Evolutionary conservation across 202 grass and related monocot species (phyloP), one percentile per base, ranked within the genome.

Genomic region (Schoenoplectus tabernaemontani): DNA sequence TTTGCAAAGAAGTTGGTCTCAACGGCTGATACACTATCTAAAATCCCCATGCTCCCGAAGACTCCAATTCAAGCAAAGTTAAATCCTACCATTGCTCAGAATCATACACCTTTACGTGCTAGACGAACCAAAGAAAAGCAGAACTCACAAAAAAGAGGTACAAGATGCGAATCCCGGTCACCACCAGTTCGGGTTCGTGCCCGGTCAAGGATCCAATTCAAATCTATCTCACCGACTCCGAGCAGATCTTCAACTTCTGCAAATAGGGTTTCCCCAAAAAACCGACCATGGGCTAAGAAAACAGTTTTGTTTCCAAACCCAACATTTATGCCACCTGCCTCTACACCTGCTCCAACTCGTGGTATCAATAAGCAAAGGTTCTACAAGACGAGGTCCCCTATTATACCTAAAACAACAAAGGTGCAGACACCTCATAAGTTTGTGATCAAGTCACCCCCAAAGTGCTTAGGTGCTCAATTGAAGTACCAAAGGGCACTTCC

Each of bases 291-390:
- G 89, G 91, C 64, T 1, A 94, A 88, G 85, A 98, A 98, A 83
- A 67, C 88, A 10, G 91, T 98, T 59, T 90, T 98, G 73, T 98
- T 98, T 63, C 91, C 95, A n/a, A 98, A 98, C 16, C 83, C 89
- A 3, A 8, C 38, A 8, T 94, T 95, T 78, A 3, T 66, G 48
- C 16, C 76, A n/a, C 59, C 88, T 36, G 44, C 82, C 33, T 85
- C 85, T 59, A 19, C 79, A 42, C 15, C 85, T 22, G 41, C 47
- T 12, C 56, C 81, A 17, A 47, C 81, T 34, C 76, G 65, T 61
- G 60, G 83, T 32, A 50, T 84, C 17, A 87, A 86, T 80, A 86
- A 93, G 50, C 86, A 88, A 66, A 94, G 78, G 12, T 90, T 84
- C 63, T 87, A 75, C 87, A 88, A 83, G 78, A 87, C 86, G 26